Evolutionary conservation across 495 filamentous ascomycete genomes (phyloP).

Genomic region (Podospora pseudocomata): DNA sequence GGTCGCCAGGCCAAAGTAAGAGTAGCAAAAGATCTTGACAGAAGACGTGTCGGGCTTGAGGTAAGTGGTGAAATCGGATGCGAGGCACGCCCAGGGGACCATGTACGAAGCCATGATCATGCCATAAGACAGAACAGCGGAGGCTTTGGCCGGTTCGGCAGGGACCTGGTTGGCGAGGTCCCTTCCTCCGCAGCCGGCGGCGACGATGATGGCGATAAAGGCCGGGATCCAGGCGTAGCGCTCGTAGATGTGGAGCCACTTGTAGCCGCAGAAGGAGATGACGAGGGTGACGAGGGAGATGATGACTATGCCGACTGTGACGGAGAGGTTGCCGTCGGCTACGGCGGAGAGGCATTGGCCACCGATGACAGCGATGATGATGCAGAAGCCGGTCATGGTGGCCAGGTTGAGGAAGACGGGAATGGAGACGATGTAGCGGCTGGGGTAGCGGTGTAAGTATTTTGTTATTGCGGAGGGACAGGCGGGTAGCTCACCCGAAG

Average conservation of each 20-base stretch:
- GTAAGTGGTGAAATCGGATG: constrained; percentile 50
- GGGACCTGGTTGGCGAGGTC: constrained; percentile 31
- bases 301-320: constrained; percentile 50
- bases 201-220: constrained; percentile 45
- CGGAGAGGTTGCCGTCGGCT: constrained; percentile 45
- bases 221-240: constrained; percentile 59
- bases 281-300: constrained; percentile 51
- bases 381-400: constrained; percentile 47
- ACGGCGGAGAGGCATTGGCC: constrained; percentile 52
- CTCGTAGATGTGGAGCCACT: constrained; percentile 57
- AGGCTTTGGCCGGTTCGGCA: constrained; percentile 26
- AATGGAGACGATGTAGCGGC: constrained; percentile 41
- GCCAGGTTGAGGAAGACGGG: constrained; percentile 50
- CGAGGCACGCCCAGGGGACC: constrained; percentile 44
- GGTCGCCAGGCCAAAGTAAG: constrained; percentile 44
- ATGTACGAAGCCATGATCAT: constrained; percentile 47
- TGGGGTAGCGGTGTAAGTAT: constrained; percentile 2
- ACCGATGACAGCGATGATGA: constrained; percentile 46
- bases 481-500: constrained; percentile 39
- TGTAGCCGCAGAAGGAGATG: constrained; percentile 58
- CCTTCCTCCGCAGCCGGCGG: constrained; percentile 32
- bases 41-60: constrained; percentile 44
- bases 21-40: constrained; percentile 42
- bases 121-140: constrained; percentile 36
- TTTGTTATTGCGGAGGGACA: constrained; percentile 6